A percentile compares a stretch with the other conserved stretches of the same genome.
Conservation (phyloP, 75 land plant genomes). For the Chamaecyparis obtusa region DNA sequence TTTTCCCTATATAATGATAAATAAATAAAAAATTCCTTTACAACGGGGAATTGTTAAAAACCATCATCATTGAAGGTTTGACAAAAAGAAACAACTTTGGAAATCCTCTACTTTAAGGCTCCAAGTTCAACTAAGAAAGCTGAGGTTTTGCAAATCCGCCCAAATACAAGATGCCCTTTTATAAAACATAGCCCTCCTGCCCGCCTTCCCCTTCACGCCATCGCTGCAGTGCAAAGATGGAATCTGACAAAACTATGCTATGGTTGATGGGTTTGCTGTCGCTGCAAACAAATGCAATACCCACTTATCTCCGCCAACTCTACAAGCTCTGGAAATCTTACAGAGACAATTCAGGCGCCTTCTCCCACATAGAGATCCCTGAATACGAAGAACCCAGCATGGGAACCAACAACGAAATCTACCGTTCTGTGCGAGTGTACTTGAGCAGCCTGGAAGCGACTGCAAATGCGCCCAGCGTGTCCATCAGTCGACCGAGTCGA, state of each 20-base stretch:
- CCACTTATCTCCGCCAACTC: not conserved
- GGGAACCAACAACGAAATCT: not conserved
- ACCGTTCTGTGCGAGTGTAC: not conserved
- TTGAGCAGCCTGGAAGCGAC: constrained; percentile 22
- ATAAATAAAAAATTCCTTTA: too few species aligned
- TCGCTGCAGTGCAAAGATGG: constrained; percentile 2
- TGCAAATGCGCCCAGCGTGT: constrained; percentile 25
- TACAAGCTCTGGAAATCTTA: not conserved
- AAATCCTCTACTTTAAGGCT: too few species aligned
- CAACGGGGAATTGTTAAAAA: too few species aligned
- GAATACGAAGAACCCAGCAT: not conserved
- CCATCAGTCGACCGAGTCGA: constrained; percentile 26
- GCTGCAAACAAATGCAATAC: not conserved
- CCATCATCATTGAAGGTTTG: too few species aligned
- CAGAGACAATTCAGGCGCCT: not conserved
- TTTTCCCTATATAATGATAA: too few species aligned
- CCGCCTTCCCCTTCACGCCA: constrained; percentile 8
- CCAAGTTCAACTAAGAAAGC: too few species aligned
- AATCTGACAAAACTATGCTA: not conserved
- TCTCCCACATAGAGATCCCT: not conserved
- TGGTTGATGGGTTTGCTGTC: not conserved
- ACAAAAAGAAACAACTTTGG: too few species aligned
- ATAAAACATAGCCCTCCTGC: too few species aligned
- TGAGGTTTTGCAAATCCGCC: too few species aligned
- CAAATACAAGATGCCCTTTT: too few species aligned